phyloP scores from a whole-genome alignment of 495 filamentous ascomycete genomes.

The Aspergillus sclerotiicarbonarius region DNA sequence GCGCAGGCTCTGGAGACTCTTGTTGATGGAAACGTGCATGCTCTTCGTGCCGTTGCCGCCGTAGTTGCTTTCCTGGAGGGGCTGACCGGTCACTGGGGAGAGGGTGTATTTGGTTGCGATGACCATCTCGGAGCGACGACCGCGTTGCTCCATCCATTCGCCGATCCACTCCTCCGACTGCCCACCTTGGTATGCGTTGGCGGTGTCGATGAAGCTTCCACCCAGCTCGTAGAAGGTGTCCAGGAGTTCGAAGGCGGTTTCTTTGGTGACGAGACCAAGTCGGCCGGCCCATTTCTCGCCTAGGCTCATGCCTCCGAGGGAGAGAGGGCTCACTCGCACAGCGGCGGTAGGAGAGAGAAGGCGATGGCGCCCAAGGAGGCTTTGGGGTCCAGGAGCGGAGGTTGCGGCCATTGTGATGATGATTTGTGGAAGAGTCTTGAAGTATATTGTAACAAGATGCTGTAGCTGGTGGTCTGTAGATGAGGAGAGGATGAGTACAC shows the following conservation, averaged over 20 bases:
- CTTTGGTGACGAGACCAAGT: slow-evolving; percentile 5
- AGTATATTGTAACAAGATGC: neutral
- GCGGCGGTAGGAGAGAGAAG: slow-evolving; percentile 12
- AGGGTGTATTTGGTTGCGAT: slow-evolving; percentile 71
- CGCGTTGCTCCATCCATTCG: slow-evolving; percentile 12
- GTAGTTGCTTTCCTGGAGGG: slow-evolving; percentile 50
- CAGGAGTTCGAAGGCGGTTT: slow-evolving; percentile 10
- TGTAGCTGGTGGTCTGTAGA: neutral
- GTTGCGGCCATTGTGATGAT: neutral
- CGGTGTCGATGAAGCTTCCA: slow-evolving; percentile 15
- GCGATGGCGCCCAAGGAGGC: slow-evolving; percentile 3
- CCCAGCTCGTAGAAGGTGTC: slow-evolving; percentile 12
- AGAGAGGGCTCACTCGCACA: slow-evolving; percentile 8
- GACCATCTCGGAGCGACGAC: slow-evolving; percentile 60
- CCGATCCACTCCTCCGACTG: slow-evolving; percentile 13
- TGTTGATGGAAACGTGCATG: slow-evolving; percentile 51
- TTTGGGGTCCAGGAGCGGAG: slow-evolving; percentile 1
- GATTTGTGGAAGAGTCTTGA: neutral
- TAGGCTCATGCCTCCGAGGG: slow-evolving; percentile 9
- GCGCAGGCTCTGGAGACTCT: slow-evolving; percentile 57
- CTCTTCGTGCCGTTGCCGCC: slow-evolving; percentile 60
- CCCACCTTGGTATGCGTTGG: slow-evolving; percentile 9
- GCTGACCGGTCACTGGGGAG: slow-evolving; percentile 24
- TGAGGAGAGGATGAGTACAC: too few relatives aligned
- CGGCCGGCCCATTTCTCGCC: slow-evolving; percentile 11